A percentile compares a stretch with the other conserved stretches of the same genome.
Evolutionary conservation across 768 basidiomycete genomes (phyloP).

Genomic region (Collybia sp.): DNA sequence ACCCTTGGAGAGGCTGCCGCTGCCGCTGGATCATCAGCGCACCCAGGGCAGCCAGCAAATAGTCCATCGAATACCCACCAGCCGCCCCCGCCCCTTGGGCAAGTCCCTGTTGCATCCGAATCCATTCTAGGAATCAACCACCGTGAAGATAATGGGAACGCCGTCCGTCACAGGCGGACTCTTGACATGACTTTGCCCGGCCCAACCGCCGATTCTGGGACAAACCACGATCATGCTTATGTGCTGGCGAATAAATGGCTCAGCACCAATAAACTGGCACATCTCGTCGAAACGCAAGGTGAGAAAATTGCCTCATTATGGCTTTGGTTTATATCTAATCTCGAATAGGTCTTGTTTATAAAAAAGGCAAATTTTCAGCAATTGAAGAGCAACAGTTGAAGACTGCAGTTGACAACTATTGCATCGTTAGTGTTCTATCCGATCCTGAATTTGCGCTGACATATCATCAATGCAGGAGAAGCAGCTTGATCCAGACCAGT

Average conservation of each 20-base stretch:
- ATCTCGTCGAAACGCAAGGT: conserved; percentile 71
- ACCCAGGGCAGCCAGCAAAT: conserved; percentile 13
- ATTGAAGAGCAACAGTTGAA: conserved; percentile 67
- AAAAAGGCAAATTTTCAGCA: conserved; percentile 83
- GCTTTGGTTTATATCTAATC: conserved; percentile 1
- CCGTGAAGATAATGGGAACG: conserved; percentile 15
- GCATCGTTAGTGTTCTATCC: conserved; percentile 37
- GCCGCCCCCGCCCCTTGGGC: conserved; percentile 29
- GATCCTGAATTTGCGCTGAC: conserved; percentile 1
- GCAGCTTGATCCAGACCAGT: conserved; percentile 46
- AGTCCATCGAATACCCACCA: conserved; percentile 14
- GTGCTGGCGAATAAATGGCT: conserved; percentile 80
- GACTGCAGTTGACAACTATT: conserved; percentile 61
- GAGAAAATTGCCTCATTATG: background rate
- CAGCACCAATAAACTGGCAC: conserved; percentile 59
- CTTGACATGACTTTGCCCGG: conserved; percentile 38
- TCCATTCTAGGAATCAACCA: conserved; percentile 35
- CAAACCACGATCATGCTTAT: conserved; percentile 48
- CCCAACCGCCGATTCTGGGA: conserved; percentile 34
- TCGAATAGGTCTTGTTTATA: conserved; percentile 69
- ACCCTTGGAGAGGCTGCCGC: conserved; percentile 56
- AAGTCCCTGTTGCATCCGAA: conserved; percentile 37
- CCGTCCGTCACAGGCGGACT: conserved; percentile 28
- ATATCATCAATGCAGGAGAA: conserved; percentile 31
- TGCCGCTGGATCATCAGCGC: conserved; percentile 31